Evolutionary conservation across 805 yeast genomes (phyloP), one percentile per base, ranked within the genome.

Genomic region (Candida parachauliodes): DNA sequence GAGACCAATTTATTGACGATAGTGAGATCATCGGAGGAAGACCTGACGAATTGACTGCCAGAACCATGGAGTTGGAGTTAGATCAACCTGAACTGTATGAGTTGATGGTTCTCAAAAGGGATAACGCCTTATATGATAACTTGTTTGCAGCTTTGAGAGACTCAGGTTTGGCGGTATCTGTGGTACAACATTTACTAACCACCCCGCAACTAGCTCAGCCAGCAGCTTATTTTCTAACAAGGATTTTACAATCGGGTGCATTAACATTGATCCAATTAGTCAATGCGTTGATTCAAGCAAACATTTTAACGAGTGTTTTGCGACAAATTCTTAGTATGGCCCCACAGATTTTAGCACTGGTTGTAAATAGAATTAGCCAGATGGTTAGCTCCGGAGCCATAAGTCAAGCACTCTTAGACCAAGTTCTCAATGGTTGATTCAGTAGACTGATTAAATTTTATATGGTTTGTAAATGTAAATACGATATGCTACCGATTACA

Each of bases 131-230:
- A 10, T 34, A 49, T 17, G 45, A 52, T 36, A 51, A 45, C 10
- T 37, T 54, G 17, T 45, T 54, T 33, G 32, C 42, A 14, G 40
- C 60, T 6, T 42, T 55, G 22, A 42, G 39, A 18, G 58, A 54
- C 26, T 55, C 60, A 7, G 62, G 60, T 4, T 44, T 57, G 27
- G 55, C 50, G 12, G 43, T 42, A 22, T 47, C 59, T 10, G 49
- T 57, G 9, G 43, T 49, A 26, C 51, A 52, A 36, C 47, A 51
- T 42, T 45, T 57, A 27, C 39, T 57, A 28, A 55, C 59, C 22
- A 48, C 48, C 12, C 60, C 60, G 7, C 52, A 52, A 16, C 47
- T 57, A 32, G 50, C 59, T 21, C 46, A 39, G n/a, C 62, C 62
- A 9, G 42, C 51, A 20, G 59, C 62, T 11, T 52, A 52, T 36